phyloP scores from a whole-genome alignment of 1,139 yeast species.

The Zygosaccharomyces sapae region DNA sequence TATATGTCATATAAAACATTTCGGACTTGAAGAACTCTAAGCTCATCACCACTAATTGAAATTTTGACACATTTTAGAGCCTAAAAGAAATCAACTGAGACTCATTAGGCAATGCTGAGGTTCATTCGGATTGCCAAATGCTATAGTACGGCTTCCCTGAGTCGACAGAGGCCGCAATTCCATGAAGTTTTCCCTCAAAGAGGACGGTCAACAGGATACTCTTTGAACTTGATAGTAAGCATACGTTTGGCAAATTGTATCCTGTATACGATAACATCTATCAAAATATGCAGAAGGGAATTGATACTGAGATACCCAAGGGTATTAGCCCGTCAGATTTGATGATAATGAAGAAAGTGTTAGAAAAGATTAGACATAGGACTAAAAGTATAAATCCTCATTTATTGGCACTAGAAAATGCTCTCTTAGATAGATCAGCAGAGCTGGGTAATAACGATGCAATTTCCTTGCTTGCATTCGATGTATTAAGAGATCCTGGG shows the following conservation, averaged over 20 bases:
- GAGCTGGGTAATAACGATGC: conserved; percentile 82
- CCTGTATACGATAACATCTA: conserved; percentile 53
- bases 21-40: background rate
- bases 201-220: conserved; percentile 53
- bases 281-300: conserved; percentile 38
- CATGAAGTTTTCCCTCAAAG: conserved; percentile 53
- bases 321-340: conserved; percentile 54
- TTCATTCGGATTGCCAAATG: conserved; percentile 2
- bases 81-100: background rate
- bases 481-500: conserved; percentile 42
- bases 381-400: conserved; percentile 56
- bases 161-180: conserved; percentile 42
- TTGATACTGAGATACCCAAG: conserved; percentile 30
- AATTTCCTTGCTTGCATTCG: conserved; percentile 64
- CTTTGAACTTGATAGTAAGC: conserved; percentile 60
- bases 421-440: conserved; percentile 74
- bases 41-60: background rate
- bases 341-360: conserved; percentile 61
- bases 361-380: conserved; percentile 57
- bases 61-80: background rate
- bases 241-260: conserved; percentile 50
- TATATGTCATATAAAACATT: background rate
- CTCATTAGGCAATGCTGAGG: background rate
- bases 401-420: conserved; percentile 60
- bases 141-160: conserved; percentile 4